Percentiles rank a stretch among this genome's conserved stretches.
Evolutionary conservation across 371 early-diverging fungal genomes (phyloP).

Genomic region (Synchytrium microbalum): DNA sequence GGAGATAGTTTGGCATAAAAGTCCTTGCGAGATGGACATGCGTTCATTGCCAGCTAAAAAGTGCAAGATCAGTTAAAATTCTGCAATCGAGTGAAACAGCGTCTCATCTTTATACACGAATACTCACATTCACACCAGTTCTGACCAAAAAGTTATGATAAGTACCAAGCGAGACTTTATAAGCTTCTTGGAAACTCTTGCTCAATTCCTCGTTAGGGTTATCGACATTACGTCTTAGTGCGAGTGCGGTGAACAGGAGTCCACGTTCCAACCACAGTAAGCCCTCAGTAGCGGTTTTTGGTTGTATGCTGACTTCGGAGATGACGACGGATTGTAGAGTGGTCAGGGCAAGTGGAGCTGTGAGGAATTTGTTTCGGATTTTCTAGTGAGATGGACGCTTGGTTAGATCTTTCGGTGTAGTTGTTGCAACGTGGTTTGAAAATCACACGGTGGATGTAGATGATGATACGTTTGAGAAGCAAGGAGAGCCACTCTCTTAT

Average conservation of each 20-base stretch:
- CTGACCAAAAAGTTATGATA: constrained; percentile 78
- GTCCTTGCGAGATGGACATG: constrained; percentile 80
- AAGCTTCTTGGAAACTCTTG: constrained; percentile 75
- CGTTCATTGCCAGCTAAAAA: constrained; percentile 79
- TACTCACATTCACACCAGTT: constrained; percentile 67
- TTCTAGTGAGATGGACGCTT: constrained; percentile 48
- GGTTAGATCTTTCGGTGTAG: neutral
- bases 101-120: neutral
- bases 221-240: constrained; percentile 60
- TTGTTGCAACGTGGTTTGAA: neutral
- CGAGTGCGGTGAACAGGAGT: constrained; percentile 78
- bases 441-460: no score
- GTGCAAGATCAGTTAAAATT: constrained; percentile 7
- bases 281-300: constrained; percentile 78
- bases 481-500: no score
- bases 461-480: no score
- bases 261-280: constrained; percentile 90
- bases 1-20: constrained; percentile 69
- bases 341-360: constrained; percentile 52
- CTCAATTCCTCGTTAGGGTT: constrained; percentile 69
- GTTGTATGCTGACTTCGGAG: constrained; percentile 63
- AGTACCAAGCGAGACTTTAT: constrained; percentile 65
- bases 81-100: neutral
- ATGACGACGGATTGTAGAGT: constrained; percentile 78
- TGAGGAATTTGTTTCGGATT: constrained; percentile 60